Evolutionary conservation across 441 rosid genomes (phyloP).

Genomic region (Euphorbia corollata): DNA sequence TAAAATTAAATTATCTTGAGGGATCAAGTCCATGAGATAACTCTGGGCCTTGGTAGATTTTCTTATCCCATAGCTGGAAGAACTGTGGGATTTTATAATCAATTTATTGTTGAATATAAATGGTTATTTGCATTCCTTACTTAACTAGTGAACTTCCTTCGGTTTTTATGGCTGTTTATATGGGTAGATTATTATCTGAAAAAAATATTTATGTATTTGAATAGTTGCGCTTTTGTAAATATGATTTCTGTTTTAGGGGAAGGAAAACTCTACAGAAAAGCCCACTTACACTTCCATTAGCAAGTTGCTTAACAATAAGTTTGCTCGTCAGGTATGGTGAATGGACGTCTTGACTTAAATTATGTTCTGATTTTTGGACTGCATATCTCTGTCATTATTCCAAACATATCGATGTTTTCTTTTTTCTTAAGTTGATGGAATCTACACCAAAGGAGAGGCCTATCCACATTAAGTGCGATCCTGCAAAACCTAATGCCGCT

Average conservation of each 20-base stretch:
- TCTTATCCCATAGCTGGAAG: background rate
- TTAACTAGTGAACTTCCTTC: background rate
- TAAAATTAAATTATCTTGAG: background rate
- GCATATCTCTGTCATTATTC: slow-evolving; percentile 4
- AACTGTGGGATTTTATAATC: background rate
- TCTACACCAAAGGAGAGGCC: slow-evolving; percentile 65
- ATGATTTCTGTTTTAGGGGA: slow-evolving; percentile 35
- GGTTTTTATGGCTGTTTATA: background rate
- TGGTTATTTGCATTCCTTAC: background rate
- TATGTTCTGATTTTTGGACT: background rate
- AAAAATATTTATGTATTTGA: too few species aligned
- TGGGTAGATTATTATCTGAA: background rate
- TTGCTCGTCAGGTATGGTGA: slow-evolving; percentile 70
- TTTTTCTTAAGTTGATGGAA: slow-evolving; percentile 58
- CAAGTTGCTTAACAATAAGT: slow-evolving; percentile 66
- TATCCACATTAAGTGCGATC: slow-evolving; percentile 71
- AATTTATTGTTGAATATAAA: background rate
- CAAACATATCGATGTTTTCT: slow-evolving; percentile 8
- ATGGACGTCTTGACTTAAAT: slow-evolving; percentile 7
- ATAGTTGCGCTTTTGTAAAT: background rate
- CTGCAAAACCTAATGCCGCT: slow-evolving; percentile 61
- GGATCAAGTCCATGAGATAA: background rate
- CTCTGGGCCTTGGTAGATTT: background rate
- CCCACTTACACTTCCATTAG: slow-evolving; percentile 44
- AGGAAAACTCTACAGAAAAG: slow-evolving; percentile 30